Conservation (phyloP, 1,284 basidiomycete genomes). For the Omphalotus olearius region DNA sequence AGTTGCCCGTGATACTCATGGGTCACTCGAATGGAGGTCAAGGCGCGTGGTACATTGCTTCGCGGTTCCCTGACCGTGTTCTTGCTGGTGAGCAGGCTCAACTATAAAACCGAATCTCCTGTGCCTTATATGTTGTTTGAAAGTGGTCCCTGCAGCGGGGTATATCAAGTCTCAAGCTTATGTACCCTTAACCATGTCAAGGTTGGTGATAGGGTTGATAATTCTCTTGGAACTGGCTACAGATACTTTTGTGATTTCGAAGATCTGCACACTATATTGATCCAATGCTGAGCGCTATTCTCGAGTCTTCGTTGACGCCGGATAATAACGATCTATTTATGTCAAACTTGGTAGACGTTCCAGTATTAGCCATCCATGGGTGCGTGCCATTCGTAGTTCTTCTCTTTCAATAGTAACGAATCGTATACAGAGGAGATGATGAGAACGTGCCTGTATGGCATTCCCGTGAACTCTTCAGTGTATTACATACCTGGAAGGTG, state of each 20-base stretch:
- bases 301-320: slow-evolving; percentile 68
- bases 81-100: slow-evolving; percentile 45
- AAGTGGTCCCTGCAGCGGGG: slow-evolving; percentile 69
- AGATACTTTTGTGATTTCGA: background rate
- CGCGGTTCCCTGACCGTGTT: slow-evolving; percentile 74
- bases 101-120: background rate
- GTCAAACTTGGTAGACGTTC: slow-evolving; percentile 67
- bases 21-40: slow-evolving; percentile 95
- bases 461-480: slow-evolving; percentile 55
- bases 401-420: background rate
- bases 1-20: slow-evolving; percentile 55
- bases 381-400: slow-evolving; percentile 25
- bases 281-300: slow-evolving; percentile 64
- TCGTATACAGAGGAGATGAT: slow-evolving; percentile 52
- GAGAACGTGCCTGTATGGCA: slow-evolving; percentile 84
- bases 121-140: slow-evolving; percentile 12
- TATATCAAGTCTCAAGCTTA: slow-evolving; percentile 87
- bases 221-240: background rate
- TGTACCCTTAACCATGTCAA: slow-evolving; percentile 66
- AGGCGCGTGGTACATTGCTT: slow-evolving; percentile 78
- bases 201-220: slow-evolving; percentile 33
- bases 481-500: slow-evolving; percentile 52
- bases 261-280: slow-evolving; percentile 77
- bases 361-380: slow-evolving; percentile 79
- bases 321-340: slow-evolving; percentile 87